Evolutionary conservation across 148 eudicot species (phyloP).

Genomic region (Chenopodium quinoa): DNA sequence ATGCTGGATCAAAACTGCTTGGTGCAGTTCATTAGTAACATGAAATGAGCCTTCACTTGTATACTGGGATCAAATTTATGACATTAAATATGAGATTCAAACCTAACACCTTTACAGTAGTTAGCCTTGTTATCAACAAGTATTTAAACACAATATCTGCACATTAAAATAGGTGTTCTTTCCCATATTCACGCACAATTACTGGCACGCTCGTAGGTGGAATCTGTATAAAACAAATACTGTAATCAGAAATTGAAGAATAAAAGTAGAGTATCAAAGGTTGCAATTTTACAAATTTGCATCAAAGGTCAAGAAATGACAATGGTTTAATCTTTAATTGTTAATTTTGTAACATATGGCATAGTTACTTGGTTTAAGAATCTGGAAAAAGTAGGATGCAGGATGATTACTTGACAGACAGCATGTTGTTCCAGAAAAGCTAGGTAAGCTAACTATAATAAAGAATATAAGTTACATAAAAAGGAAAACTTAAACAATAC

Average conservation of each 20-base stretch:
- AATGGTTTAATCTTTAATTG: background rate
- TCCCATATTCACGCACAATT: constrained; percentile 80
- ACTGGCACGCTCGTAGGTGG: constrained; percentile 91
- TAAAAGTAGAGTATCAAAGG: background rate
- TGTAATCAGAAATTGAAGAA: background rate
- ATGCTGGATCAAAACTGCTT: constrained; percentile 15
- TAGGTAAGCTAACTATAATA: background rate
- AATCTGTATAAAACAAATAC: constrained; percentile 42
- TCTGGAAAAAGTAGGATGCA: background rate
- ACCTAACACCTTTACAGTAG: constrained; percentile 22
- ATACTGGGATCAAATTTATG: background rate
- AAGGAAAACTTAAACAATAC: background rate
- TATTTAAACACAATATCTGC: constrained; percentile 26
- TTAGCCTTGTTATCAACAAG: constrained; percentile 19
- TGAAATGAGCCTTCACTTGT: background rate
- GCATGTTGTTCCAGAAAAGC: background rate
- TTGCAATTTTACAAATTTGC: background rate
- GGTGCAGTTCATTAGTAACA: constrained; percentile 6
- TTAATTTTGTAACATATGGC: background rate
- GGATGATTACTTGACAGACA: background rate
- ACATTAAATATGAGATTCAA: constrained; percentile 7
- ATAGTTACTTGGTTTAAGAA: background rate
- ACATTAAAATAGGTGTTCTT: constrained; percentile 51
- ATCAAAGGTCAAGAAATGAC: background rate
- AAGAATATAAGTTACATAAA: background rate